phyloP scores from a whole-genome alignment of 257 asterid genomes.

The Gentiana macrophylla region DNA sequence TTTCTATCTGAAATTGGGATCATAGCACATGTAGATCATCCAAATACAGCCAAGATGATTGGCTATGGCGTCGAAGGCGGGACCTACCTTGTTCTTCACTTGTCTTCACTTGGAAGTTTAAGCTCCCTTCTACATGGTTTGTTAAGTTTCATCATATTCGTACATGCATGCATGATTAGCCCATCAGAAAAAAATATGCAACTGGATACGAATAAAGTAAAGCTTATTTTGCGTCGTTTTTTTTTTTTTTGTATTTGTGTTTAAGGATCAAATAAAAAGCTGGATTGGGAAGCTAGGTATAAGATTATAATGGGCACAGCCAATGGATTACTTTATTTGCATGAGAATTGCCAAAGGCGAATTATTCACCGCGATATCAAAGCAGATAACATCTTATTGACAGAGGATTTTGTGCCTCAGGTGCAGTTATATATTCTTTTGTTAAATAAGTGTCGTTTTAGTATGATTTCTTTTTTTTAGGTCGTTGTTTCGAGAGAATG shows the following conservation, averaged over 20 bases:
- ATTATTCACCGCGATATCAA: constrained; percentile 65
- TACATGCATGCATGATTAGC: neutral
- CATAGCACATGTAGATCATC: constrained; percentile 65
- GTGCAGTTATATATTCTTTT: constrained; percentile 15
- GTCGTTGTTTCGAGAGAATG: neutral
- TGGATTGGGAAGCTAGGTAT: constrained; percentile 46
- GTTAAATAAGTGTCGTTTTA: no score
- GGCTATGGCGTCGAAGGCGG: constrained; percentile 81
- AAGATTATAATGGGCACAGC: constrained; percentile 57
- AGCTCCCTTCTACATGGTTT: constrained; percentile 52
- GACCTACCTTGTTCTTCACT: constrained; percentile 40
- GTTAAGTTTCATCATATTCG: constrained; percentile 2
- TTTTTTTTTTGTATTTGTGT: constrained; percentile 1
- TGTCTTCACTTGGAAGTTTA: constrained; percentile 58
- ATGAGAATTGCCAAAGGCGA: constrained; percentile 46
- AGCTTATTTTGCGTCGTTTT: neutral
- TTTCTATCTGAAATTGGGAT: constrained; percentile 61
- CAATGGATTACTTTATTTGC: constrained; percentile 54
- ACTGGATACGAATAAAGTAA: no score
- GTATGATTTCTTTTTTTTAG: neutral
- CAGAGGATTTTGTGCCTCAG: constrained; percentile 59
- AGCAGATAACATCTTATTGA: constrained; percentile 53
- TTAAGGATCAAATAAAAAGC: constrained; percentile 33
- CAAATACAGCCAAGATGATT: constrained; percentile 59
- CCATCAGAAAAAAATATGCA: no score